Base-by-base conservation (phyloP, 2,329 filamentous ascomycete species). In the Thermoascus crustaceus region DNA sequence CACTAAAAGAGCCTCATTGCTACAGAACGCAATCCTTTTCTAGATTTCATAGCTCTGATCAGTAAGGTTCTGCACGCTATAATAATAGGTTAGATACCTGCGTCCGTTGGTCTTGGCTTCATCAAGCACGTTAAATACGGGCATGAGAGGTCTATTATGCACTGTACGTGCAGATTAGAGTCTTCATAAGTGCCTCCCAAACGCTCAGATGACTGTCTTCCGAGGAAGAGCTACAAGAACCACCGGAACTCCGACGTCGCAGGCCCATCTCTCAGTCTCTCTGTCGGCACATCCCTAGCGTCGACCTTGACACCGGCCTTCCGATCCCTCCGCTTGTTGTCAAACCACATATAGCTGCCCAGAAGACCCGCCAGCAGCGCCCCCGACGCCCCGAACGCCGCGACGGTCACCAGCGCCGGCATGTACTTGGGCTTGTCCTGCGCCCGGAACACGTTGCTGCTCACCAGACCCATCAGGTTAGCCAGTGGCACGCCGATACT, bases 401-500 rank as follows among this genome's bases (percentile, higher is more conserved):
- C 51, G 2, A 61, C 80, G 0, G 78, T 81, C 23, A 76, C 71
- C 26, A 83, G 57, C 0, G 80, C 80, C 1, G 79, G 78, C 35
- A 74, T 65, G 49, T 84, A 85, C 47, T 80, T 75, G 0, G 80
- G 81, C 7, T 70, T 71, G 49, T 82, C 77, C 46, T 78, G 59
- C 24, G 68, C 64, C 10, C 71, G 66, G 59, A 84, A 85, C 39
- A 83, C 78, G 47, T 85, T 84, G 42, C 72, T 76, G 18, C 69
- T 69, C 0, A 85, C 77, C 1, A 85, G 63, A 3, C 81, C 82
- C 79, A 87, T 87, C 22, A 86, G 55, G 45, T 88, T 88, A 3
- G 82, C 83, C 7, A 85, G 55, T 0, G 83, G 82, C 0, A 88
- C 82, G 16, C 78, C 80, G 11, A 87, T 72, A 18, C 76, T 79